These are phyloP conservation scores for Silene noctiflora DNA, from an alignment of 179 eudicot genomes.

Conservation along the genomic window DNA sequence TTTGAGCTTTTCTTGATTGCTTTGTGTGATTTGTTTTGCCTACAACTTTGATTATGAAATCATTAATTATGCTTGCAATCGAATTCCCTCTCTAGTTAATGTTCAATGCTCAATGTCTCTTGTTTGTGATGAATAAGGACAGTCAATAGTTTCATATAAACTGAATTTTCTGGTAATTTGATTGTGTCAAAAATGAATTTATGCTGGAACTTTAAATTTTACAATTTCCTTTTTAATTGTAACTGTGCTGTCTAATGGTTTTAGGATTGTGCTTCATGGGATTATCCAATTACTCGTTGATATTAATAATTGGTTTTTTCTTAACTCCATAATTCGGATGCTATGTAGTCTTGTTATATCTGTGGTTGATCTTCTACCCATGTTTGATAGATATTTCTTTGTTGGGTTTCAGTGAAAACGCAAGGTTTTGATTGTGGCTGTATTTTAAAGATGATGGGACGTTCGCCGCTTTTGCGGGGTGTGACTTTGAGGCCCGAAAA, in stretches of 20 bases:
- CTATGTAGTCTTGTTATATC: not conserved
- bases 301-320: not conserved
- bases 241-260: not conserved
- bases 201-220: not conserved
- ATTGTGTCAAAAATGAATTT: not conserved
- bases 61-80: not conserved
- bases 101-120: not conserved
- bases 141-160: no score
- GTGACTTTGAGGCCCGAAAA: slow-evolving; percentile 68
- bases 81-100: not conserved
- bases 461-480: slow-evolving; percentile 42
- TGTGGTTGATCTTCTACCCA: slow-evolving; percentile 8
- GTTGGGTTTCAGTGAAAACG: slow-evolving; percentile 7
- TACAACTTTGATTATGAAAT: not conserved
- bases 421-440: slow-evolving; percentile 23
- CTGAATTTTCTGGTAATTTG: no score
- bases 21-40: not conserved
- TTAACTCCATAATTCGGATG: not conserved
- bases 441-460: slow-evolving; percentile 56
- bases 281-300: not conserved
- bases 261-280: not conserved
- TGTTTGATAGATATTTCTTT: not conserved
- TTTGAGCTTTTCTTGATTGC: not conserved
- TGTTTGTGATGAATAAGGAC: not conserved
- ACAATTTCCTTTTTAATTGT: not conserved